phyloP scores from a whole-genome alignment of 257 asterid species.

The Solanum chiquidenum region DNA sequence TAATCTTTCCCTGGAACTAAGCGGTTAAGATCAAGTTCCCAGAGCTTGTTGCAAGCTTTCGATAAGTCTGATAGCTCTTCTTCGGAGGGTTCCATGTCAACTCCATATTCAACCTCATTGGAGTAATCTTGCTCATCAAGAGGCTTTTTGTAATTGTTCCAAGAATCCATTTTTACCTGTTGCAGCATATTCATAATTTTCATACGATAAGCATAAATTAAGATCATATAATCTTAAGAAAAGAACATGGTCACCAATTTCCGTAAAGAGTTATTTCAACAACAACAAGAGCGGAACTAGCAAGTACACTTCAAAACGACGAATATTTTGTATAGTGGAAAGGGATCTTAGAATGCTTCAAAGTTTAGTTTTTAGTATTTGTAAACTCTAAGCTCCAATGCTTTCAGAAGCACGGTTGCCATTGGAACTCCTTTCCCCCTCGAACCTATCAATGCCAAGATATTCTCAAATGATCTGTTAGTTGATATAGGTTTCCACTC shows the following conservation, averaged over 20 bases:
- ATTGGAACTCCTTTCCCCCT: background rate
- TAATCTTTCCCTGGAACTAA: constrained; percentile 72
- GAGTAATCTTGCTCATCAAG: constrained; percentile 60
- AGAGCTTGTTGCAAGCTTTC: constrained; percentile 60
- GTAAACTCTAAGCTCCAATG: background rate
- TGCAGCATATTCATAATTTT: background rate
- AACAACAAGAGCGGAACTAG: background rate
- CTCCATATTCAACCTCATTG: constrained; percentile 30
- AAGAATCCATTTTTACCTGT: constrained; percentile 50
- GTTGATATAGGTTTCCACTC: background rate
- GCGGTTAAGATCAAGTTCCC: constrained; percentile 84
- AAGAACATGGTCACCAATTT: background rate
- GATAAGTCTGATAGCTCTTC: constrained; percentile 61
- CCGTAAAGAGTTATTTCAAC: background rate
- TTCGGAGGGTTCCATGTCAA: constrained; percentile 41
- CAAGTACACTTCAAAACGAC: background rate
- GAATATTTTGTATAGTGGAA: background rate
- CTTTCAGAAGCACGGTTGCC: background rate
- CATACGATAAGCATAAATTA: background rate
- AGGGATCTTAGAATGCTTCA: background rate
- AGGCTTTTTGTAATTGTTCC: constrained; percentile 66
- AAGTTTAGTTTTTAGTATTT: background rate
- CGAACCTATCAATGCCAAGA: background rate
- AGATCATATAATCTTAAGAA: background rate
- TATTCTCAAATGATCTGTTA: background rate